Conservation (phyloP, 257 asterid genomes). For the Anisodus tanguticus region DNA sequence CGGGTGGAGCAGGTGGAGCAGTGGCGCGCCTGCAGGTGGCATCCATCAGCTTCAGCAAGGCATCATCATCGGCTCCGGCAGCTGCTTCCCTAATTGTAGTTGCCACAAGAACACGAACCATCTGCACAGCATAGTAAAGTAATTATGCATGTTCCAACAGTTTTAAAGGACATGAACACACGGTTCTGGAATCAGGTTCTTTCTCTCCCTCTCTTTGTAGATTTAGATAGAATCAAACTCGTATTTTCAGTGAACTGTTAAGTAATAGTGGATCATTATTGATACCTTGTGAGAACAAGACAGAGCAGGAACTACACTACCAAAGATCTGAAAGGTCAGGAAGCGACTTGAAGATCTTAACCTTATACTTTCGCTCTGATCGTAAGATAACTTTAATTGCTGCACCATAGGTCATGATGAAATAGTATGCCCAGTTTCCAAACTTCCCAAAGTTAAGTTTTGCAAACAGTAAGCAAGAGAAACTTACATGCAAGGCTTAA, state of each 20-base stretch:
- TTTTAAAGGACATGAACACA: not conserved
- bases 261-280: not conserved
- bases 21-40: constrained; percentile 97
- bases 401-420: not conserved
- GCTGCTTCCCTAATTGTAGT: constrained; percentile 93
- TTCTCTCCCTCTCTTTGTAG: not conserved
- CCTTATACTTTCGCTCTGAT: not conserved
- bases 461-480: not conserved
- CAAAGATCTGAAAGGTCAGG: not conserved
- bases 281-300: not conserved
- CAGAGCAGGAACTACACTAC: not conserved
- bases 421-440: not conserved
- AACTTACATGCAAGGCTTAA: not conserved
- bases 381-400: not conserved
- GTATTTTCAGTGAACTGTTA: not conserved
- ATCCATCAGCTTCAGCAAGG: constrained; percentile 80
- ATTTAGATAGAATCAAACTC: not conserved
- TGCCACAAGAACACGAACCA: constrained; percentile 97
- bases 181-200: not conserved
- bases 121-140: constrained; percentile 48
- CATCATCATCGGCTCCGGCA: constrained; percentile 87
- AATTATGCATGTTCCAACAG: constrained; percentile 12
- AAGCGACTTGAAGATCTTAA: not conserved
- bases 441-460: not conserved
- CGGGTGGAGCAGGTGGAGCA: constrained; percentile 61